Evolutionary conservation across 2,329 filamentous ascomycete species (phyloP).

Genomic region (Dryadomyces quercus-mongolicae): DNA sequence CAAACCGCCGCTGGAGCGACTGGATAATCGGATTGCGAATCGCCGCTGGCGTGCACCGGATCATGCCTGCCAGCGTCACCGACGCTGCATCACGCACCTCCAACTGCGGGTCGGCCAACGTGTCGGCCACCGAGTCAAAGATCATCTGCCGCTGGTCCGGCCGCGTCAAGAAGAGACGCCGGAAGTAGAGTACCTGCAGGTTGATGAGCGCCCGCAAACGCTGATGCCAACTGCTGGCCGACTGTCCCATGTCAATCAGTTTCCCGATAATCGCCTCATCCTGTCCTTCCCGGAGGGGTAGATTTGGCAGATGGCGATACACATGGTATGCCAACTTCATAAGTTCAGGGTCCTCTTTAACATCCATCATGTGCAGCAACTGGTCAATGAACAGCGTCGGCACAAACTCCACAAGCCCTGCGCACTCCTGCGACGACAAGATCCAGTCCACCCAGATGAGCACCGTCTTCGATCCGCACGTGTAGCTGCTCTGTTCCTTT

Average conservation of each 20-base stretch:
- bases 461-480: conserved; percentile 90
- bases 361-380: conserved; percentile 98
- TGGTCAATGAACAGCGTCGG: conserved; percentile 81
- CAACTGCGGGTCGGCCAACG: conserved; percentile 84
- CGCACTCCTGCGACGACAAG: conserved; percentile 85
- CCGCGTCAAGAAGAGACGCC: conserved; percentile 78
- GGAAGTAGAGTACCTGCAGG: conserved; percentile 98
- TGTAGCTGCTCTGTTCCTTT: conserved; percentile 89
- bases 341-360: conserved; percentile 94
- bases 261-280: conserved; percentile 74
- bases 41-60: conserved; percentile 76
- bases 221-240: conserved; percentile 85
- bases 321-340: conserved; percentile 93
- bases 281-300: conserved; percentile 80
- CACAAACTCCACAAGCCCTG: conserved; percentile 82
- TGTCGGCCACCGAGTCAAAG: conserved; percentile 86
- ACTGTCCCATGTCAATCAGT: conserved; percentile 77
- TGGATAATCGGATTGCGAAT: conserved; percentile 70
- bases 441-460: conserved; percentile 90
- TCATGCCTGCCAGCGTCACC: conserved; percentile 91
- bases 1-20: conserved; percentile 68
- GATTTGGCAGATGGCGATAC: conserved; percentile 90
- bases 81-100: conserved; percentile 92
- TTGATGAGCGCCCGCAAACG: conserved; percentile 89
- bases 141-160: conserved; percentile 63